Percentiles rank a stretch among this genome's conserved stretches.
Conservation (phyloP, 495 filamentous ascomycete species). For the Acidiella bohemica region DNA sequence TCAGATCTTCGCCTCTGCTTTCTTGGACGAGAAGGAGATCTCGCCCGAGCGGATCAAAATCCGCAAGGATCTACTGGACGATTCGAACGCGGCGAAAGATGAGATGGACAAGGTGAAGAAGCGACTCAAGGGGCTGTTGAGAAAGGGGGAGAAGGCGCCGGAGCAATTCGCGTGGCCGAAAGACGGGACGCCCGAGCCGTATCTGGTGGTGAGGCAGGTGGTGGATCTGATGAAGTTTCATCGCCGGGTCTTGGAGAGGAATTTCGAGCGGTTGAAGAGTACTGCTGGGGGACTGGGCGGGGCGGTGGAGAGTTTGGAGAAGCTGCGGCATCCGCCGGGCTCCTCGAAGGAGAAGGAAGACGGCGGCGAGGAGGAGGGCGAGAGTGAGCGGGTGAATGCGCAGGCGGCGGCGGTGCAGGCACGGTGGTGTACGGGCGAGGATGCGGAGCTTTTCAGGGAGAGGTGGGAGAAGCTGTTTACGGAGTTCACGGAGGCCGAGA, state of each 20-base stretch:
- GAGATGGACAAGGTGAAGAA: constrained; percentile 99
- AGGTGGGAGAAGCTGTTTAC: constrained; percentile 97
- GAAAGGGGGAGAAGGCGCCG: constrained; percentile 76
- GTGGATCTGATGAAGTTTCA: constrained; percentile 97
- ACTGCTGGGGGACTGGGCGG: too few relatives aligned
- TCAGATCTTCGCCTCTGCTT: constrained; percentile 89
- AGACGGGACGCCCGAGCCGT: constrained; percentile 78
- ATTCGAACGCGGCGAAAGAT: constrained; percentile 98
- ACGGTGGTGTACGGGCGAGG: constrained; percentile 93
- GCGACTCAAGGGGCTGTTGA: constrained; percentile 81
- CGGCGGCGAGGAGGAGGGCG: constrained; percentile 33
- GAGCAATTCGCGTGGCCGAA: constrained; percentile 97
- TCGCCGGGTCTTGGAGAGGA: constrained; percentile 81
- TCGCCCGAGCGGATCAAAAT: constrained; percentile 72
- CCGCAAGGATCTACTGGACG: constrained; percentile 87
- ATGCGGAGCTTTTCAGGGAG: constrained; percentile 86
- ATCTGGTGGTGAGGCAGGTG: constrained; percentile 76
- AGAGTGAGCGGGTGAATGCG: not conserved
- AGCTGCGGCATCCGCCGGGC: constrained; percentile 12
- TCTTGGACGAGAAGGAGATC: constrained; percentile 75
- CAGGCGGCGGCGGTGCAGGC: constrained; percentile 57
- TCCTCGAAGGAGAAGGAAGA: constrained; percentile 24
- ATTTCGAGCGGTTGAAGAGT: constrained; percentile 54
- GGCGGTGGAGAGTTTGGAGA: constrained; percentile 8
- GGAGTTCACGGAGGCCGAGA: constrained; percentile 92